Evolutionary conservation across 106 monocot genomes (phyloP).

Genomic region (Gastrodia elata): DNA sequence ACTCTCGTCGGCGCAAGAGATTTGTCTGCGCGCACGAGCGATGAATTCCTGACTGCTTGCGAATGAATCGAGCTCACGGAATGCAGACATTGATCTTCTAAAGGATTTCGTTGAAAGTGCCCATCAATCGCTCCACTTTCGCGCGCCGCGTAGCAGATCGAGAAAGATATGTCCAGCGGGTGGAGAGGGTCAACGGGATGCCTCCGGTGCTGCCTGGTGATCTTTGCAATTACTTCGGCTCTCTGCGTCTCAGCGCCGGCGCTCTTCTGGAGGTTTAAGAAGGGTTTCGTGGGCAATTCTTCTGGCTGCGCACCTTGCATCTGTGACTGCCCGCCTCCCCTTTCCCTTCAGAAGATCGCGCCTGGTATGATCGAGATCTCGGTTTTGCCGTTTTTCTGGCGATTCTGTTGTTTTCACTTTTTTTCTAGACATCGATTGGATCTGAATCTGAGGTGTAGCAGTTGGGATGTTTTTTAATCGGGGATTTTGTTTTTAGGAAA

Average conservation of each 20-base stretch:
- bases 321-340: conserved; percentile 70
- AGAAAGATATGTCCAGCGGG: conserved; percentile 11
- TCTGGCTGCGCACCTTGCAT: conserved; percentile 44
- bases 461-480: conserved; percentile 2
- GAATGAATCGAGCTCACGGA: too few relatives aligned
- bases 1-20: too few relatives aligned
- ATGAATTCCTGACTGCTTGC: too few relatives aligned
- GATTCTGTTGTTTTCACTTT: background rate
- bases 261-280: conserved; percentile 61
- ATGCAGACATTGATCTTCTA: too few relatives aligned
- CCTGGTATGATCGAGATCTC: conserved; percentile 28
- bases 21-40: too few relatives aligned
- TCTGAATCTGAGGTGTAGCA: background rate
- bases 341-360: conserved; percentile 53
- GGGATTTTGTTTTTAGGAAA: background rate
- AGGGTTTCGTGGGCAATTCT: conserved; percentile 13
- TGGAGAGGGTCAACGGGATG: conserved; percentile 37
- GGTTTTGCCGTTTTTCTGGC: background rate
- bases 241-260: conserved; percentile 78
- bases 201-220: conserved; percentile 45
- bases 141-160: background rate
- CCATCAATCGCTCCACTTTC: background rate
- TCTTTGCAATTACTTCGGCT: conserved; percentile 62
- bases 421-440: background rate
- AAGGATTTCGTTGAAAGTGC: background rate